These are phyloP conservation scores for Camillea tinctor DNA, from an alignment of 2,329 filamentous ascomycete species.

Conservation along the genomic window DNA sequence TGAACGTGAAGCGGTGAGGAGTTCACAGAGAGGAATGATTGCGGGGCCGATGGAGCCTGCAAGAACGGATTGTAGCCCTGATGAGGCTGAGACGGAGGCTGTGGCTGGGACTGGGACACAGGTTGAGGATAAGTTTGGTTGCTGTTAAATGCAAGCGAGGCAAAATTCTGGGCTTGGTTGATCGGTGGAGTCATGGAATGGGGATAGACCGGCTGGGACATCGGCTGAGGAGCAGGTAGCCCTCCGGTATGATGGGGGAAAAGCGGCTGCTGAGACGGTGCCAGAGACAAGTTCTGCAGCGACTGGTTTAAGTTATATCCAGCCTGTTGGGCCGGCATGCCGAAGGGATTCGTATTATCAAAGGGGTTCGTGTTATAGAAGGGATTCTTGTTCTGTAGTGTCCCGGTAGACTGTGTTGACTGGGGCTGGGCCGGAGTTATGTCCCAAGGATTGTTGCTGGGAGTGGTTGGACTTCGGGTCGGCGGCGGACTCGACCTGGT, in stretches of 20 bases:
- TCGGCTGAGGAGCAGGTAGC: conserved; percentile 41
- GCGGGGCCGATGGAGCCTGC: conserved; percentile 29
- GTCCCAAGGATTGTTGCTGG: conserved; percentile 69
- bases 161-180: conserved; percentile 42
- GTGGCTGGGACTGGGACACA: conserved; percentile 35
- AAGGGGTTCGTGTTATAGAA: conserved; percentile 59
- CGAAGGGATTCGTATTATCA: conserved; percentile 67
- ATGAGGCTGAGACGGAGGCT: conserved; percentile 37
- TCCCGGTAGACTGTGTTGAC: conserved; percentile 65
- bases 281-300: conserved; percentile 74
- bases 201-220: conserved; percentile 42
- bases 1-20: conserved; percentile 25
- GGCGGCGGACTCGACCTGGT: conserved; percentile 27
- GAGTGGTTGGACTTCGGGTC: conserved; percentile 37
- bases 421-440: conserved; percentile 54
- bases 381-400: conserved; percentile 56
- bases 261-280: conserved; percentile 54
- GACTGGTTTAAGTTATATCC: conserved; percentile 58
- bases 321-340: conserved; percentile 45
- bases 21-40: conserved; percentile 30
- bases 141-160: conserved; percentile 39
- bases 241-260: conserved; percentile 78
- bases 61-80: conserved; percentile 55
- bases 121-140: conserved; percentile 44
- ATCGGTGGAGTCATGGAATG: conserved; percentile 44